Evolutionary conservation across 495 filamentous ascomycete genomes (phyloP).

Genomic region (Margaritispora aquatica): DNA sequence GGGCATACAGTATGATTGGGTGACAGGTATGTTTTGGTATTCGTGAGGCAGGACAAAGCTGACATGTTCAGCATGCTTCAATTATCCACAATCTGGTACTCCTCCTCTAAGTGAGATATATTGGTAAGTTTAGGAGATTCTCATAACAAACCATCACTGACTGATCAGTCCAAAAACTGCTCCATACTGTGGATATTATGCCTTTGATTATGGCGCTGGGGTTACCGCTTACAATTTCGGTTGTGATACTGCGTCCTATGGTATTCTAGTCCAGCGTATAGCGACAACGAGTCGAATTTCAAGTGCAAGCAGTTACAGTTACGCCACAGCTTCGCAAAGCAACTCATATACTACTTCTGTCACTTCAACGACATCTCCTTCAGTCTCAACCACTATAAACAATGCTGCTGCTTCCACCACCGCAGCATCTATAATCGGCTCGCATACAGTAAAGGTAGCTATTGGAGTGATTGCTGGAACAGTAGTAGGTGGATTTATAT

Average conservation of each 20-base stretch:
- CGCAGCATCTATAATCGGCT: constrained; percentile 3
- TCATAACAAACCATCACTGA: not conserved
- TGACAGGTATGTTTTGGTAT: constrained; percentile 10
- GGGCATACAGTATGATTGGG: constrained; percentile 14
- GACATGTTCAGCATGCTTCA: constrained; percentile 9
- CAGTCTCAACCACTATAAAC: not conserved
- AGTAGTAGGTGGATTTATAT: constrained; percentile 13
- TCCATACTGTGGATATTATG: constrained; percentile 18
- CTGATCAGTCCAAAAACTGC: constrained; percentile 1
- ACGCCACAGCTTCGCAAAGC: no score
- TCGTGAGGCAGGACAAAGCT: not conserved
- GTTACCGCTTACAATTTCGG: constrained; percentile 18
- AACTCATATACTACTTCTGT: no score
- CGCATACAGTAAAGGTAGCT: not conserved
- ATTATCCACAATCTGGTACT: constrained; percentile 6
- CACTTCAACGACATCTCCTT: no score
- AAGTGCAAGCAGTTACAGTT: not conserved
- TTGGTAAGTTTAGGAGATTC: constrained; percentile 2
- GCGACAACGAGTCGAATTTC: not conserved
- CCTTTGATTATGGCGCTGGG: constrained; percentile 4
- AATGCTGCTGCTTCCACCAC: no score
- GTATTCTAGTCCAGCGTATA: constrained; percentile 9
- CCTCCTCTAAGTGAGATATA: constrained; percentile 8
- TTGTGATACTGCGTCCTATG: constrained; percentile 12
- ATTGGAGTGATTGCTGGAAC: constrained; percentile 14